Evolutionary conservation across 192 early-diverging fungal genomes (phyloP), one percentile per base, ranked within the genome.

Genomic region (Kappamyces sp.): DNA sequence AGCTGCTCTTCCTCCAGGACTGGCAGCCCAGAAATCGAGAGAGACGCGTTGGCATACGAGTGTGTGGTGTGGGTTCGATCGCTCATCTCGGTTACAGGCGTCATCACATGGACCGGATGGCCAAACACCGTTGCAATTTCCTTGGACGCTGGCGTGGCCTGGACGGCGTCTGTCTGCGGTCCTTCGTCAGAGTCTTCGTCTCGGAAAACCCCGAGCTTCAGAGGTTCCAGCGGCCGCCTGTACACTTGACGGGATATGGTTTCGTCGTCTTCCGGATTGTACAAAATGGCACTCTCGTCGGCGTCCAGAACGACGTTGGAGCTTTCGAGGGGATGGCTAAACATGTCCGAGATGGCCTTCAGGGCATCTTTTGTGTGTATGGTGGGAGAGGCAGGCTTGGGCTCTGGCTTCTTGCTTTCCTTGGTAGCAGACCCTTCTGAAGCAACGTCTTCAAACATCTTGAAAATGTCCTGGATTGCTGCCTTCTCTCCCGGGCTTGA

Each of bases 301-400:
- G 60, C 55, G n/a, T 57, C 35, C 12, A 36, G 42, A 9, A 40
- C 60, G 5, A 33, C 63, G 8, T 54, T 5, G 9, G 9, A 31
- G 6, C 49, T 34, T 46, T 59, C 8, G 32, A 74, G 47, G 1
- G 68, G 63, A 36, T 58, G 50, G 39, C 64, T 74, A 49, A 78
- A 82, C 71, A 82, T 79, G 49, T 74, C 68, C 15, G 66, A 65
- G 12, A 82, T 66, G 54, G 78, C 79, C 1, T 55, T 61, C 55
- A 74, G 43, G 2, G 79, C 79, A 3, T 73, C 71, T 55, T 76
- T 78, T 3, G 79, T 82, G 52, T 78, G 76, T 62, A 82, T 75
- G 0, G 79, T 82, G 3, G 79, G 79, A 1, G 72, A 74, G 1
- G 64, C 31, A 47, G 44, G 36, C 40, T 62, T 40, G 36, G 50